phyloP scores from a whole-genome alignment of 805 yeast species.

The Teunomyces atbi region DNA sequence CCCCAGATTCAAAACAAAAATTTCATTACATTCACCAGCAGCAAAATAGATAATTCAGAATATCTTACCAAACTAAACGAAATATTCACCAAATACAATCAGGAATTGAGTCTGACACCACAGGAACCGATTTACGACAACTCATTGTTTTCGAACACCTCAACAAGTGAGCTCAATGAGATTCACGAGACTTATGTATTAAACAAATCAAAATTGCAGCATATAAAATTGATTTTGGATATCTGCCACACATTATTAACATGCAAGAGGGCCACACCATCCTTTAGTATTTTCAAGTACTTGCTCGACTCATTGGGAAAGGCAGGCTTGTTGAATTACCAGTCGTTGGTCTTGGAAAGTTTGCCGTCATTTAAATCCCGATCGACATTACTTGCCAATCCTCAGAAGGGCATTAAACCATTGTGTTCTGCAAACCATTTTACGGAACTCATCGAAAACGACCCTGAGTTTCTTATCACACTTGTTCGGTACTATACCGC shows the following conservation, averaged over 20 bases:
- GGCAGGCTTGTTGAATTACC: slow-evolving; percentile 21
- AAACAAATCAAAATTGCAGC: background rate
- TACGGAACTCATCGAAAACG: slow-evolving; percentile 22
- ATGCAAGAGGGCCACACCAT: slow-evolving; percentile 20
- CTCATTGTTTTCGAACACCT: background rate
- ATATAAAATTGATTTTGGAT: slow-evolving; percentile 6
- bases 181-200: background rate
- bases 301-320: slow-evolving; percentile 26
- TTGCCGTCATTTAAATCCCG: slow-evolving; percentile 22
- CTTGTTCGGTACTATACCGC: slow-evolving; percentile 25
- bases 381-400: slow-evolving; percentile 20
- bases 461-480: slow-evolving; percentile 28
- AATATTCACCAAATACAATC: slow-evolving; percentile 14
- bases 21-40: slow-evolving; percentile 14
- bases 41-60: slow-evolving; percentile 17
- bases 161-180: background rate
- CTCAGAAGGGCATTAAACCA: slow-evolving; percentile 7
- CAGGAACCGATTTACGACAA: background rate
- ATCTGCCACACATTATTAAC: background rate
- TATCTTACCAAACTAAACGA: slow-evolving; percentile 17
- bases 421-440: slow-evolving; percentile 21
- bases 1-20: slow-evolving; percentile 15
- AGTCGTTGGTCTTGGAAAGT: slow-evolving; percentile 25
- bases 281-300: slow-evolving; percentile 19
- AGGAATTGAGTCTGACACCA: background rate